phyloP scores from a whole-genome alignment of 352 stramenopile species.

The Globisporangium emineosum region DNA sequence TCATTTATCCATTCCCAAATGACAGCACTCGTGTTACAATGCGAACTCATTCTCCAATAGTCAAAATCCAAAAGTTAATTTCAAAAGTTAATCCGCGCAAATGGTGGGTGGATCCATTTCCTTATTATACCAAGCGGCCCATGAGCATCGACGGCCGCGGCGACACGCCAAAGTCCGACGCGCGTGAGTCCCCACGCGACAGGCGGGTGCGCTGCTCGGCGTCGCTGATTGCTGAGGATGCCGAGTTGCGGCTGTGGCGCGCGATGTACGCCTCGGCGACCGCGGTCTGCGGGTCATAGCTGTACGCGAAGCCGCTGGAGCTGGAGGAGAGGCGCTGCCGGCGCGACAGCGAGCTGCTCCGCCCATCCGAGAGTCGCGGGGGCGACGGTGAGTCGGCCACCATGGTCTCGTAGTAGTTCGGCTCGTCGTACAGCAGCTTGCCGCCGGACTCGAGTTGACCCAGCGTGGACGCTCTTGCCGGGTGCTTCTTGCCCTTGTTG shows the following conservation, averaged over 20 bases:
- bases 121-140: neutral
- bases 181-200: neutral
- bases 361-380: conserved; percentile 4
- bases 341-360: conserved; percentile 2
- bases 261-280: conserved; percentile 75
- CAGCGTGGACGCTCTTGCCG: neutral
- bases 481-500: conserved; percentile 5
- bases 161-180: neutral
- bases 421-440: conserved; percentile 1
- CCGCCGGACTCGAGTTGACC: neutral
- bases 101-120: neutral
- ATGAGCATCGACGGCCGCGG: neutral
- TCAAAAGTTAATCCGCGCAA: neutral
- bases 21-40: neutral
- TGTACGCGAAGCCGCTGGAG: conserved; percentile 76
- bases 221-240: neutral
- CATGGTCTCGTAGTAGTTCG: neutral
- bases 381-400: neutral
- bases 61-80: neutral
- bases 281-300: conserved; percentile 76
- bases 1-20: neutral
- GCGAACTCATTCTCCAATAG: neutral
- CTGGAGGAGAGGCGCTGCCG: conserved; percentile 68
- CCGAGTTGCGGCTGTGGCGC: neutral
- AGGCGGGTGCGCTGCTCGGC: neutral